These are phyloP conservation scores for Helotiales sp. DNA, from an alignment of 2,329 filamentous ascomycete genomes.

Conservation along the genomic window DNA sequence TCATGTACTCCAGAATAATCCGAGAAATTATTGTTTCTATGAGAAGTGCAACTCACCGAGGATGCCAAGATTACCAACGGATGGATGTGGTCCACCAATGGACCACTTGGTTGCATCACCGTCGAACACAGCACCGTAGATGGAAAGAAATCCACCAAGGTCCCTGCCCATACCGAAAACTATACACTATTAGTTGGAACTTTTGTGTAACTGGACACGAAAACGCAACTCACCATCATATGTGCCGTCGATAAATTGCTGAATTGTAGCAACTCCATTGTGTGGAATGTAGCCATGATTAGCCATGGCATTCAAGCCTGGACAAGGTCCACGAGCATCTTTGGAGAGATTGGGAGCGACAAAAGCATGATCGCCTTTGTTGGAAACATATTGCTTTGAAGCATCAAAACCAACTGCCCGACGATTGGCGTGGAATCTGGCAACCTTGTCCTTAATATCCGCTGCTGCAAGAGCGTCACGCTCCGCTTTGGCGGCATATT, in stretches of 20 bases:
- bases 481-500: conserved; percentile 19
- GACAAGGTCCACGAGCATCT: conserved; percentile 35
- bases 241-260: conserved; percentile 34
- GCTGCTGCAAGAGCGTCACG: conserved; percentile 5
- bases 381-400: conserved; percentile 31
- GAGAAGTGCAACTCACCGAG: too few relatives aligned
- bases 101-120: conserved; percentile 53
- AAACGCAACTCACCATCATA: conserved; percentile 28
- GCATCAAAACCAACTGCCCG: conserved; percentile 10
- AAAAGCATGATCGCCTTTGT: conserved; percentile 19
- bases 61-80: too few relatives aligned
- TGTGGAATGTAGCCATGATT: conserved; percentile 44
- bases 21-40: too few relatives aligned
- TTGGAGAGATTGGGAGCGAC: conserved; percentile 16
- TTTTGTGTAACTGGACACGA: background rate
- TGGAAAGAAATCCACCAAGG: conserved; percentile 39
- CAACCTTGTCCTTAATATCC: conserved; percentile 9
- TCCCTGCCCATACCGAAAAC: conserved; percentile 48
- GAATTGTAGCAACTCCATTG: conserved; percentile 36
- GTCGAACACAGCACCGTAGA: conserved; percentile 46
- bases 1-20: too few relatives aligned
- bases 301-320: conserved; percentile 43
- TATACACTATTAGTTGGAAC: conserved; percentile 17
- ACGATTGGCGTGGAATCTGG: background rate
- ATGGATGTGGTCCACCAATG: conserved; percentile 46